Conservation (phyloP, 2,329 filamentous ascomycete species). For the Keithomyces neogunnii region DNA sequence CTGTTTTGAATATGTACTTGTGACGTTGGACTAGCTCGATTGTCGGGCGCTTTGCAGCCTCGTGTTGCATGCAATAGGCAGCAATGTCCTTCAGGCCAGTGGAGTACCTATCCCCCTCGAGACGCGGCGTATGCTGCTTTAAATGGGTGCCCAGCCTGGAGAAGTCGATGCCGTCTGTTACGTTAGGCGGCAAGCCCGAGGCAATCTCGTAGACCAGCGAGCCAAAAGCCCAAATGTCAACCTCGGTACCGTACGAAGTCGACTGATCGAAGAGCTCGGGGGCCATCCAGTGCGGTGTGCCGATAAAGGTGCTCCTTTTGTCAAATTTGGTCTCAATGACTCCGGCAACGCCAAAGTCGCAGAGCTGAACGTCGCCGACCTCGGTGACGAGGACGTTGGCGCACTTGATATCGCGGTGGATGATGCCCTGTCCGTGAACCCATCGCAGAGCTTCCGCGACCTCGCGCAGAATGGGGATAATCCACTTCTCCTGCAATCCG, state of each 20-base stretch:
- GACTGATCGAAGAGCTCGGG: constrained; percentile 63
- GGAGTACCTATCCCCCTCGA: constrained; percentile 66
- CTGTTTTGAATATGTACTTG: constrained; percentile 57
- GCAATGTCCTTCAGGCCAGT: constrained; percentile 60
- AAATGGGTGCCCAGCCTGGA: constrained; percentile 48
- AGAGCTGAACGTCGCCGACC: constrained; percentile 67
- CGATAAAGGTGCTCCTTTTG: constrained; percentile 73
- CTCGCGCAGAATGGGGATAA: constrained; percentile 58
- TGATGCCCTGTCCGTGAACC: constrained; percentile 61
- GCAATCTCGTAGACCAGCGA: constrained; percentile 76
- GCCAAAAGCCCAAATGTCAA: constrained; percentile 81
- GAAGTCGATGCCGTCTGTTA: constrained; percentile 39
- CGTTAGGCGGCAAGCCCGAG: constrained; percentile 66
- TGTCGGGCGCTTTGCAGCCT: constrained; percentile 59
- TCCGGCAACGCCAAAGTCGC: constrained; percentile 77
- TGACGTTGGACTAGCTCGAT: constrained; percentile 64
- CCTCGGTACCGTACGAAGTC: constrained; percentile 59
- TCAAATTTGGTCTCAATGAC: constrained; percentile 67
- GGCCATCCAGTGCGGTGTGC: constrained; percentile 82
- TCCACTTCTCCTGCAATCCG: constrained; percentile 62
- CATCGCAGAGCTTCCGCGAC: constrained; percentile 58
- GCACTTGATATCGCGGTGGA: constrained; percentile 65
- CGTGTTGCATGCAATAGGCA: constrained; percentile 62
- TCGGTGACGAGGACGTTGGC: constrained; percentile 77
- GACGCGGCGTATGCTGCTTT: constrained; percentile 54